phyloP scores from a whole-genome alignment of 176 grass and related monocot species.

The Oryza longistaminata region DNA sequence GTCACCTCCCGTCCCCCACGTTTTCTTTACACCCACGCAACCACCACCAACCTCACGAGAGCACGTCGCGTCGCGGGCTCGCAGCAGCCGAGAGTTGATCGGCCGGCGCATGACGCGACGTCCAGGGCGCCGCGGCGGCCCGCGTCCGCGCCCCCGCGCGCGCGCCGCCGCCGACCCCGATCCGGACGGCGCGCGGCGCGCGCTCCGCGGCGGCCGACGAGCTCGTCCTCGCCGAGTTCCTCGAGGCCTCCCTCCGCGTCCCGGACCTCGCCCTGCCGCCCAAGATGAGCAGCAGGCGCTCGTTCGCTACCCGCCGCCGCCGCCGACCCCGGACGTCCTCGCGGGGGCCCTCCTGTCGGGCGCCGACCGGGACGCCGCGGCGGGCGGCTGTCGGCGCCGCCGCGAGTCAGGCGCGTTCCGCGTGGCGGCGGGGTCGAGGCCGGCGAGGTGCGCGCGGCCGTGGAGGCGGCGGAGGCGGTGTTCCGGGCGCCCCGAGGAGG shows the following conservation, averaged over 20 bases:
- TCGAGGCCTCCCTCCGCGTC: conserved; percentile 62
- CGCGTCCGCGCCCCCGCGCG: conserved; percentile 41
- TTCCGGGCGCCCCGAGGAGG: conserved; percentile 45
- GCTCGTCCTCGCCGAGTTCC: conserved; percentile 59
- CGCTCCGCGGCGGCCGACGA: conserved; percentile 78
- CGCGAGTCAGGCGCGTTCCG: conserved; percentile 42
- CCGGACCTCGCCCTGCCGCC: conserved; percentile 66
- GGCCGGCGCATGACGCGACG: conserved; percentile 50
- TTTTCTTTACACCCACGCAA: conserved; percentile 48
- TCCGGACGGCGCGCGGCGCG: conserved; percentile 58
- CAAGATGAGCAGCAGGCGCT: neutral
- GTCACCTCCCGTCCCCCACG: neutral
- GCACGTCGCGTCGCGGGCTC: neutral
- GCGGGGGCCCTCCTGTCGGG: neutral
- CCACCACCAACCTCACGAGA: conserved; percentile 10
- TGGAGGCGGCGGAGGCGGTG: conserved; percentile 35
- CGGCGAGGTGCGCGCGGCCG: conserved; percentile 36
- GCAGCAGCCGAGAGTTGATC: neutral
- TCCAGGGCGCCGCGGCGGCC: conserved; percentile 35
- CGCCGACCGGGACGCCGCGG: neutral
- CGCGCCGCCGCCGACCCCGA: conserved; percentile 66
- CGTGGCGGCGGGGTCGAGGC: conserved; percentile 37
- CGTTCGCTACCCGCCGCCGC: conserved; percentile 43
- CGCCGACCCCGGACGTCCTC: neutral
- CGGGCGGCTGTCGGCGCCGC: conserved; percentile 20